A percentile compares a stretch with the other conserved stretches of the same genome.
phyloP scores from a whole-genome alignment of 306 rosid genomes.

The Corylus americana region DNA sequence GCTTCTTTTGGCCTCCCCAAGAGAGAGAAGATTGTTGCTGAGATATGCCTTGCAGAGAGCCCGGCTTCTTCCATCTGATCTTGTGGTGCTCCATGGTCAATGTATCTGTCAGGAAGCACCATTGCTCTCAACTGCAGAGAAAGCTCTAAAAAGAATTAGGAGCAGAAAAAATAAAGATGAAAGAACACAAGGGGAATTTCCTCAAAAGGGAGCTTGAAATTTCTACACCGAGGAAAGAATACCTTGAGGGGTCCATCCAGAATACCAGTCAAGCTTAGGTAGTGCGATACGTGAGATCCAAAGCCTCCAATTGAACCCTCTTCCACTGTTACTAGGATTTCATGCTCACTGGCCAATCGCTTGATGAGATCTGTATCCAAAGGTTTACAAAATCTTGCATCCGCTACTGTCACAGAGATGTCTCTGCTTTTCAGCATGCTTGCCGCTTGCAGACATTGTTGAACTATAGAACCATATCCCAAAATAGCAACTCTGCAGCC shows the following conservation, averaged over 20 bases:
- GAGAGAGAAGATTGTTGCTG: slow-evolving; percentile 69
- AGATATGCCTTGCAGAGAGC: slow-evolving; percentile 71
- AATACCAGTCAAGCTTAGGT: slow-evolving; percentile 71
- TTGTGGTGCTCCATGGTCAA: slow-evolving; percentile 77
- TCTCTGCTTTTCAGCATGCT: slow-evolving; percentile 49
- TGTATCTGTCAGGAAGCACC: slow-evolving; percentile 93
- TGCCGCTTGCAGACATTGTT: slow-evolving; percentile 72
- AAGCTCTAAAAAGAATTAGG: slow-evolving; percentile 11
- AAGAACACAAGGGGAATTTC: not conserved
- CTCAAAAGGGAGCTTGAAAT: not conserved
- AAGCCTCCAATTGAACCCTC: slow-evolving; percentile 96
- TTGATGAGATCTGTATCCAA: slow-evolving; percentile 67
- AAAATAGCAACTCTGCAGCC: slow-evolving; percentile 73
- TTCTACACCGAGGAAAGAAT: slow-evolving; percentile 23
- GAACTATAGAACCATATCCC: slow-evolving; percentile 81
- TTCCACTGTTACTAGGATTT: slow-evolving; percentile 75
- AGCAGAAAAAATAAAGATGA: not conserved
- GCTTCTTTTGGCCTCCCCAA: slow-evolving; percentile 74
- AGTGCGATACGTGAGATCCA: slow-evolving; percentile 89
- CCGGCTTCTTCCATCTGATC: slow-evolving; percentile 78
- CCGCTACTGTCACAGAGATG: slow-evolving; percentile 71
- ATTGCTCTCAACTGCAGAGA: slow-evolving; percentile 72
- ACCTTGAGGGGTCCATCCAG: slow-evolving; percentile 86
- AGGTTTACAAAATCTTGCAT: slow-evolving; percentile 96
- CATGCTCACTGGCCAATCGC: slow-evolving; percentile 72